Conservation (phyloP, 116 monocot genomes). For the Iris pallida region DNA sequence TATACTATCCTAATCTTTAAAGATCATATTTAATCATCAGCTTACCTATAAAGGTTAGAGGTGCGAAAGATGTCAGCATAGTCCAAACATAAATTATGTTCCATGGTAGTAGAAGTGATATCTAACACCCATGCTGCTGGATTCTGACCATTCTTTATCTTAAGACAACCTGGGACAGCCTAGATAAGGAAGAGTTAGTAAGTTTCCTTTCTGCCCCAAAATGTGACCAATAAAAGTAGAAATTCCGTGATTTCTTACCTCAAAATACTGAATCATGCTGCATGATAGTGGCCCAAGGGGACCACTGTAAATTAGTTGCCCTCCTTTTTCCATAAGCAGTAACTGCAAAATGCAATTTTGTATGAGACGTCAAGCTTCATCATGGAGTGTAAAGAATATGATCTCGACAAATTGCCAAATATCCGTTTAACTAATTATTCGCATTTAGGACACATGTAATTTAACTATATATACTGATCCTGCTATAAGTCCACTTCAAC, state of each 20-base stretch:
- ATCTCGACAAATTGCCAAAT: too few species aligned
- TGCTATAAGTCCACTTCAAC: too few species aligned
- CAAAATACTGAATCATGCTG: constrained; percentile 65
- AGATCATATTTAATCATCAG: constrained; percentile 3
- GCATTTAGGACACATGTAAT: too few species aligned
- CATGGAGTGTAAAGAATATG: too few species aligned
- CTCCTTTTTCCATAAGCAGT: constrained; percentile 68
- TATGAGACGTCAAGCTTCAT: too few species aligned
- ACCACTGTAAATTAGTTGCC: constrained; percentile 60
- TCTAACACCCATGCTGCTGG: constrained; percentile 78
- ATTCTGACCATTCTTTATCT: constrained; percentile 53
- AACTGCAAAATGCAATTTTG: constrained; percentile 33
- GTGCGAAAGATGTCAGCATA: constrained; percentile 47
- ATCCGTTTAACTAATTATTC: too few species aligned
- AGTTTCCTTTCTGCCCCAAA: background rate
- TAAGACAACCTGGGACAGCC: constrained; percentile 64
- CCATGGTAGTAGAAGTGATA: constrained; percentile 53
- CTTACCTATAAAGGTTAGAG: constrained; percentile 51
- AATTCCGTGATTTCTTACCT: constrained; percentile 28
- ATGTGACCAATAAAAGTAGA: background rate
- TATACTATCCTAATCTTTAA: background rate
- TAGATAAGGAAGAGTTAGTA: constrained; percentile 3
- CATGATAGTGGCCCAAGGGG: constrained; percentile 43
- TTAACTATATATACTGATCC: too few species aligned
- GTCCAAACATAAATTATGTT: constrained; percentile 38